phyloP scores from a whole-genome alignment of 805 yeast genomes.

The Pichia cephalocereana region DNA sequence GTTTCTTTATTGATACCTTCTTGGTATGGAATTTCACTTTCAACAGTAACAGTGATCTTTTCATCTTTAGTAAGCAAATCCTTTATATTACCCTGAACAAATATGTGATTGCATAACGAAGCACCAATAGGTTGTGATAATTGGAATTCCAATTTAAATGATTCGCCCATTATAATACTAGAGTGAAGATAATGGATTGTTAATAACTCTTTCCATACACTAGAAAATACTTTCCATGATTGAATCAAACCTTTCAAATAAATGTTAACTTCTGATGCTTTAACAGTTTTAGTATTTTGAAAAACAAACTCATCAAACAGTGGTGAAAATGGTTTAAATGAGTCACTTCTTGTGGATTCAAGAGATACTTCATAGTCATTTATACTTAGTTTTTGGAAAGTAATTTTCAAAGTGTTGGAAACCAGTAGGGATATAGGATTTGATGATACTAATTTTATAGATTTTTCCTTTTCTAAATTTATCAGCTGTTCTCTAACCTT shows the following conservation, averaged over 20 bases:
- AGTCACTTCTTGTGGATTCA: neutral
- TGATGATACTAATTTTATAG: conserved; percentile 8
- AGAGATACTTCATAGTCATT: neutral
- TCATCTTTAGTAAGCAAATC: conserved; percentile 3
- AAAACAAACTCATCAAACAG: neutral
- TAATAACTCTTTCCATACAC: conserved; percentile 8
- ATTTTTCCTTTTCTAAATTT: conserved; percentile 6
- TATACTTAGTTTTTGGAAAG: neutral
- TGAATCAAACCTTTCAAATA: neutral
- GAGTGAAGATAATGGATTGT: conserved; percentile 4
- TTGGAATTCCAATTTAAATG: conserved; percentile 1
- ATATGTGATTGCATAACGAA: neutral
- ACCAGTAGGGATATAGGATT: neutral
- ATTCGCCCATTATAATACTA: neutral
- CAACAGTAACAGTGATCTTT: neutral
- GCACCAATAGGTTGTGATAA: neutral
- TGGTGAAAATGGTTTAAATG: conserved; percentile 4
- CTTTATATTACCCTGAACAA: neutral
- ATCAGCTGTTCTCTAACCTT: conserved; percentile 9
- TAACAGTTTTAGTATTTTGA: neutral
- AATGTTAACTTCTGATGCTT: neutral
- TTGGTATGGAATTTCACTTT: neutral
- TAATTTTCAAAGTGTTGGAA: neutral
- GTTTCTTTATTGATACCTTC: neutral
- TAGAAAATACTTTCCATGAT: conserved; percentile 4